These are phyloP conservation scores for Thelonectria blattea DNA, from an alignment of 2,329 filamentous ascomycete species.

Conservation along the genomic window DNA sequence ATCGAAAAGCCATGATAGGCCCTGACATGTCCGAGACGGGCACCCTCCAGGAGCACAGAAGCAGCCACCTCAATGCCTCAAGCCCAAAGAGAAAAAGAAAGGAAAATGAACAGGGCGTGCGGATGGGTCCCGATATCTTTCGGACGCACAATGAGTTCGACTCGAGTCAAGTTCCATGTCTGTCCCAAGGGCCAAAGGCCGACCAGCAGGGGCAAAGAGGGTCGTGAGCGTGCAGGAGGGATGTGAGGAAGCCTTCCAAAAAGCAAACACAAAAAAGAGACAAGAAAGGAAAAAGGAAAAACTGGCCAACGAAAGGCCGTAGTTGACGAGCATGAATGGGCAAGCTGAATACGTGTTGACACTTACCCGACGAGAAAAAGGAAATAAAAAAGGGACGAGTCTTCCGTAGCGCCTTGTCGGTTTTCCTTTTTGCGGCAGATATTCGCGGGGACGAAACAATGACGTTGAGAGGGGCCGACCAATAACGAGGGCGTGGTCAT, in stretches of 20 bases:
- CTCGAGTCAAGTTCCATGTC: not conserved
- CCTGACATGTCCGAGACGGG: too few species aligned
- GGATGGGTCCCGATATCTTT: slow-evolving; percentile 29
- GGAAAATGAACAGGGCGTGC: not conserved
- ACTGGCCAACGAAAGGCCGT: not conserved
- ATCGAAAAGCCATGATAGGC: too few species aligned
- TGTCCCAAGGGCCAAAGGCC: not conserved
- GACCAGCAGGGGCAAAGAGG: not conserved
- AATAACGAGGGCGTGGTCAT: not conserved
- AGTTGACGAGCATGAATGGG: not conserved
- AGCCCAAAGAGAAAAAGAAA: not conserved
- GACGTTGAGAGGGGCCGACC: not conserved
- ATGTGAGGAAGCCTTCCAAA: not conserved
- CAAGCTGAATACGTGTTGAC: not conserved
- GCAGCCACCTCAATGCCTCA: not conserved
- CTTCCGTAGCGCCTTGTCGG: not conserved
- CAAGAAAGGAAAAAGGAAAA: not conserved
- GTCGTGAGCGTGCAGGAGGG: not conserved
- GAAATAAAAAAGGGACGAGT: not conserved
- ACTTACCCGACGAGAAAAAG: not conserved
- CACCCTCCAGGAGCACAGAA: not conserved
- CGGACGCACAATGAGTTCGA: slow-evolving; percentile 20
- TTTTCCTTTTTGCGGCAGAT: slow-evolving; percentile 4
- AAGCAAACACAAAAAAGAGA: not conserved
- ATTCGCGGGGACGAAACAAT: not conserved